Base-by-base conservation (phyloP, 371 early-diverging fungal species). In the Dinochytrium kinnereticum region DNA sequence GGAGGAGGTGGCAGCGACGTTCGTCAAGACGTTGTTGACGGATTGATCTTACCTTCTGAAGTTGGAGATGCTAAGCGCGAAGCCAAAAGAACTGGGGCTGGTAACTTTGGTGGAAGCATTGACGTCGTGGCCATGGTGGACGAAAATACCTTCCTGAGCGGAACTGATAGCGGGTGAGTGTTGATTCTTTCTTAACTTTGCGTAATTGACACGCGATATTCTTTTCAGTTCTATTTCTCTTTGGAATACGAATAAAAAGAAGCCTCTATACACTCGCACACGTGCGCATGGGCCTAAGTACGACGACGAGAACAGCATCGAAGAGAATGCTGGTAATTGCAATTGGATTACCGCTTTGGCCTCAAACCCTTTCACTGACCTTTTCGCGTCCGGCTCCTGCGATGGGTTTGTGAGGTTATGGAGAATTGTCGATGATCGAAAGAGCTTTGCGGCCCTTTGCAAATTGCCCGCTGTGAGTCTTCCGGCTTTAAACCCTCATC, bases 81-180 rank as follows among this genome's bases (percentile, higher is more conserved):
- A 74, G 77, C 81, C 33, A 68, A 72, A 66, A 68, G 70, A 26
- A 67, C 59, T 10, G 70, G 67, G 0, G 65, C 49, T 1, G 61
- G 72, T 28, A 64, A 39, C 15, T 75, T 67, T 57, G 96, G 95
- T 70, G 94, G 94, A 2, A 88, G 90, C 1, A 70, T 97, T 68
- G 99, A 98, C 80, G 90, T 88, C 50, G 87, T 97, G 50, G 91
- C 93, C 38, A 89, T 95, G 89, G 82, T 98, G 28, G 96, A 96
- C 74, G 97, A 97, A 78, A 92, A 93, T 51, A 85, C 90, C 72
- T 98, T 93, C 85, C 82, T 97, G 28, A 93, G 90, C 19, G 99
- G 97, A 50, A 92, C 93, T 59, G 98, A 98, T 80, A 89, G 86
- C 73, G 96, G 94, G 89, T 90, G 77, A 68, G 80, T 81, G 69